Percentiles rank a stretch among this genome's conserved stretches.
Evolutionary conservation across 129 eudicot species (phyloP).

Genomic region (Chrysanthemum lavandulifolium): DNA sequence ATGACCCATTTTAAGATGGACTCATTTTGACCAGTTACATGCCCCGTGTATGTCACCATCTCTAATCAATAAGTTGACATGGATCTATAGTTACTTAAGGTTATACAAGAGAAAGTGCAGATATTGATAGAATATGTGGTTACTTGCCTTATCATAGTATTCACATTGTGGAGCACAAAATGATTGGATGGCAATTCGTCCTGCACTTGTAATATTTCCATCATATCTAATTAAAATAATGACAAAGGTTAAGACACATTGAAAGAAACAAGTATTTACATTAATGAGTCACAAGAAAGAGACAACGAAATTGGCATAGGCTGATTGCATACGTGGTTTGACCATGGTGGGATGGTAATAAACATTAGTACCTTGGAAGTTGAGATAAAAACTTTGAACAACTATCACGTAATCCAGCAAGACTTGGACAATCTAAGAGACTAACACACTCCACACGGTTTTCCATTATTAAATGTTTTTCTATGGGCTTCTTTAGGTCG

Average conservation of each 20-base stretch:
- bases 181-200: slow-evolving; percentile 90
- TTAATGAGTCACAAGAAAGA: not conserved
- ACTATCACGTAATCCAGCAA: slow-evolving; percentile 56
- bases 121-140: not conserved
- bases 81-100: slow-evolving; percentile 7
- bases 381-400: slow-evolving; percentile 80
- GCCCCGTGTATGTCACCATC: no score
- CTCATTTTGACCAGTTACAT: no score
- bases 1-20: no score
- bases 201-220: slow-evolving; percentile 60
- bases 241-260: not conserved
- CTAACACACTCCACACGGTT: slow-evolving; percentile 71
- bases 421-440: slow-evolving; percentile 56
- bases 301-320: not conserved
- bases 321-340: not conserved
- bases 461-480: slow-evolving; percentile 60
- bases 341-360: not conserved
- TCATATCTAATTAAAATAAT: slow-evolving; percentile 41
- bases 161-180: slow-evolving; percentile 88
- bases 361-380: slow-evolving; percentile 49
- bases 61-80: slow-evolving; percentile 1
- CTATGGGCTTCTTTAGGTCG: slow-evolving; percentile 88
- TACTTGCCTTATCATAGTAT: slow-evolving; percentile 63
- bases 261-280: not conserved
- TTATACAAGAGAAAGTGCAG: not conserved